Percentiles rank a stretch among this genome's conserved stretches.
These are phyloP conservation scores for Phytophthora citrophthora DNA, from an alignment of 352 stramenopile species.

Conservation along the genomic window DNA sequence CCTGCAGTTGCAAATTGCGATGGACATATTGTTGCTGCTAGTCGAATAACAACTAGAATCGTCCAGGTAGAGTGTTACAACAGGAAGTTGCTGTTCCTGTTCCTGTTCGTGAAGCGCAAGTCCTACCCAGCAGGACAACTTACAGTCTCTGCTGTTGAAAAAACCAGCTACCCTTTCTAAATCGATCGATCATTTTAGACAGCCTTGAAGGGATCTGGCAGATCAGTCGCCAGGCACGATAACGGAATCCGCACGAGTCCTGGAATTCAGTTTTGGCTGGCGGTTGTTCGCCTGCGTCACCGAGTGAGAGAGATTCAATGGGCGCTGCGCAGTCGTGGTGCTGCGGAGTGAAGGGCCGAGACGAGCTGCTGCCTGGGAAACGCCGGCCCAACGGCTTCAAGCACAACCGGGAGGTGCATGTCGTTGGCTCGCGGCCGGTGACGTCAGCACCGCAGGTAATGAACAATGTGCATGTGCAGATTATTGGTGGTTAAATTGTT, in stretches of 20 bases:
- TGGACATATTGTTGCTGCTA: too few species aligned
- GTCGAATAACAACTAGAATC: too few species aligned
- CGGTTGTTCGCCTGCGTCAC: background rate
- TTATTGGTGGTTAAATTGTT: background rate
- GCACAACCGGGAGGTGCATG: conserved; percentile 40
- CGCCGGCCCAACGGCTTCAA: conserved; percentile 53
- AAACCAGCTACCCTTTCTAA: conserved; percentile 7
- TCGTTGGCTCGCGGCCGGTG: conserved; percentile 23
- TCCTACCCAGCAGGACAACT: background rate
- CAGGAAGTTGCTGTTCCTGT: too few species aligned
- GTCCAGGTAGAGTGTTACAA: too few species aligned
- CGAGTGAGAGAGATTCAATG: conserved; percentile 18
- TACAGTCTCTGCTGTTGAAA: background rate
- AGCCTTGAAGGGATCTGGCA: conserved; percentile 16
- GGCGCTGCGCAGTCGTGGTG: conserved; percentile 60
- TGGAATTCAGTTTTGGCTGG: conserved; percentile 5
- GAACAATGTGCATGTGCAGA: background rate
- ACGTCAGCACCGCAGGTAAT: conserved; percentile 48
- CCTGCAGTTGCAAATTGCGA: too few species aligned
- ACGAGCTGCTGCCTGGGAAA: conserved; percentile 52
- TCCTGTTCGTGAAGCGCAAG: background rate
- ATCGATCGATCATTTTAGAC: conserved; percentile 11
- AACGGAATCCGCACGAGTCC: conserved; percentile 23
- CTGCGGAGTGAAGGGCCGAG: conserved; percentile 46
- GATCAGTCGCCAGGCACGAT: conserved; percentile 14